Conservation (phyloP, 345 rosid genomes). For the Citrus trifoliata region DNA sequence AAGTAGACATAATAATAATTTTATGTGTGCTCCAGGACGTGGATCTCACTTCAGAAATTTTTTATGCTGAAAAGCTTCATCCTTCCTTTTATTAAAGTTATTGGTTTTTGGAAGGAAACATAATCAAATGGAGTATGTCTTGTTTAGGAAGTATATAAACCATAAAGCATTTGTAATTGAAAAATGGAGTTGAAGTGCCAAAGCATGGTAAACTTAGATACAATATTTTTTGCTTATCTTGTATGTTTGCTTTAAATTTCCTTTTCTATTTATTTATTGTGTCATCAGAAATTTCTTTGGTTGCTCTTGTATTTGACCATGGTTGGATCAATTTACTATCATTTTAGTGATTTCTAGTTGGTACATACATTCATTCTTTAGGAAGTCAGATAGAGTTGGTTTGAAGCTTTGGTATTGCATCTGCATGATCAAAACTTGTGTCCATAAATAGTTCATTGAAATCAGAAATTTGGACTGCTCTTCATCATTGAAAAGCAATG, state of each 20-base stretch:
- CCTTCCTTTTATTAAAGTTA: background rate
- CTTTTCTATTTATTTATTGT: background rate
- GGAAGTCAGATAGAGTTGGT: background rate
- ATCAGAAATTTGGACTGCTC: background rate
- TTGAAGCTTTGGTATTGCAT: background rate
- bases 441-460: slow-evolving; percentile 3
- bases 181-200: background rate
- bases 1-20: background rate
- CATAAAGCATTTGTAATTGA: background rate
- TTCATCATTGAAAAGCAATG: background rate
- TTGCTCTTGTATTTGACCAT: background rate
- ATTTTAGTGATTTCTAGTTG: background rate
- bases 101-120: background rate
- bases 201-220: background rate
- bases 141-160: background rate
- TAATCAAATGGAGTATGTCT: background rate
- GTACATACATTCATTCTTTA: background rate
- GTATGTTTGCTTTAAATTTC: background rate
- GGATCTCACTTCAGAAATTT: background rate
- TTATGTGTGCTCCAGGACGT: background rate
- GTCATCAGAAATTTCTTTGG: background rate
- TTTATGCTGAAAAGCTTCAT: background rate
- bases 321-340: background rate
- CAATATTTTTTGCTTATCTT: background rate
- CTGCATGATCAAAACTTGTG: background rate